Evolutionary conservation across 2,329 filamentous ascomycete species (phyloP), one percentile per base, ranked within the genome.

Genomic region (Decorospora gaudefroyi): DNA sequence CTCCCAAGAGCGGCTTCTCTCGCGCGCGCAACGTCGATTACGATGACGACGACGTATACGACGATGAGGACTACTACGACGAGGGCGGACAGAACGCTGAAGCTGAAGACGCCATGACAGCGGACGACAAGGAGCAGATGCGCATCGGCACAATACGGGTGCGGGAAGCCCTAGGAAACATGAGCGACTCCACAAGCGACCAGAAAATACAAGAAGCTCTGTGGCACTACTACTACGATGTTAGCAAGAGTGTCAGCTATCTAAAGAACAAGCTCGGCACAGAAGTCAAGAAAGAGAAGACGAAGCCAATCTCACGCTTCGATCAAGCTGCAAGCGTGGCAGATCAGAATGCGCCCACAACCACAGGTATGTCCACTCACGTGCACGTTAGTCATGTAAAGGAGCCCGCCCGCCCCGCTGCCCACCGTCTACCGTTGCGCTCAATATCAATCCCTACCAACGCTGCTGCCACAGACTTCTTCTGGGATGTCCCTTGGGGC

Each of bases 201-300:
- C 74, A 77, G 25, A 86, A 96, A 64, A 92, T 96, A 51, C 84
- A 95, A 67, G 92, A 97, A 49, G 82, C 91, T 0, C 72, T 99
- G 11, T 97, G 90, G 90, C 84, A 99, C 71, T 96, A 96, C 71
- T 97, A 92, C 69, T 97, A 91, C 67, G 91, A 99, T 61, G 78
- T 96, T 19, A 86, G 84, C 44, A 96, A 96, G 71, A 84, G 89
- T 1, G 86, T 95, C 25, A 78, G 81, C 43, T 96, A 95, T 64
- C 72, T 99, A 45, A 81, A 84, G 51, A 87, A 84, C 78, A 84
- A 57, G 29, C 18, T 45, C 3, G 46, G 46, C 3, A 16, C 30
- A 25, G 39, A 55, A 62, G 30, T 63, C 9, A 72, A 73, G 55
- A 72, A 72, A 49, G 62, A 67, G 18, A 77, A 76, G 55, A 49